A percentile compares a stretch with the other conserved stretches of the same genome.
These are phyloP conservation scores for Pisolithus microcarpus DNA, from an alignment of 768 basidiomycete genomes.

Conservation along the genomic window DNA sequence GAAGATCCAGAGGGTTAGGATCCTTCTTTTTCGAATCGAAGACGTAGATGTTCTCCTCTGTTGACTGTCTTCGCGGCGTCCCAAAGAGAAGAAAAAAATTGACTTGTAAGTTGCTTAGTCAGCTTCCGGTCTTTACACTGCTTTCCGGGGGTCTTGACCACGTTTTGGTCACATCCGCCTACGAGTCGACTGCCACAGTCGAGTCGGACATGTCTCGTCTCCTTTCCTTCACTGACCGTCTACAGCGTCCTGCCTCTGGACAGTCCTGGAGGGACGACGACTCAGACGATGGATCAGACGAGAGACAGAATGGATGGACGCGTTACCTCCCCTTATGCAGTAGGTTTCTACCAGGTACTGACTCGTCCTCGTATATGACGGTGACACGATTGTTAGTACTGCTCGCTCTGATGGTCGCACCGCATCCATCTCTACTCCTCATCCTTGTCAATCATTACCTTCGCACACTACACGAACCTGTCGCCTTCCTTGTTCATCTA, in stretches of 20 bases:
- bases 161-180: too few species aligned
- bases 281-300: slow-evolving; percentile 28
- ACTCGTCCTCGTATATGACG: neutral
- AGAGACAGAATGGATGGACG: slow-evolving; percentile 43
- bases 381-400: slow-evolving; percentile 28
- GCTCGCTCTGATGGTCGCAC: slow-evolving; percentile 53
- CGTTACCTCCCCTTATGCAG: slow-evolving; percentile 52
- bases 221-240: neutral
- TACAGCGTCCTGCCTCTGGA: neutral
- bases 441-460: slow-evolving; percentile 65
- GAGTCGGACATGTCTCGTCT: neutral
- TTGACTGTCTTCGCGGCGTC: too few species aligned
- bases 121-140: too few species aligned
- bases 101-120: too few species aligned
- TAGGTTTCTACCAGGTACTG: slow-evolving; percentile 23
- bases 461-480: slow-evolving; percentile 40
- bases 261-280: neutral
- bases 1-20: too few species aligned
- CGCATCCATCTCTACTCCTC: slow-evolving; percentile 67
- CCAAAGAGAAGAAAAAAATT: too few species aligned
- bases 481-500: slow-evolving; percentile 48
- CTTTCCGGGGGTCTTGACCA: too few species aligned
- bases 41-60: too few species aligned
- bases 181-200: neutral
- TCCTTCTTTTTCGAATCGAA: too few species aligned